These are phyloP conservation scores for Arabidopsis thaliana DNA, from an alignment of 345 rosid genomes.

Conservation along the genomic window TAIR10.1 NC_003070.9:215501-216000, in stretches of 20 bases:
- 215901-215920: slow-evolving; percentile 65
- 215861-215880: slow-evolving; percentile 78
- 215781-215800: slow-evolving; percentile 63
- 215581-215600: not conserved
- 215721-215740: slow-evolving; percentile 56
- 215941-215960: slow-evolving; percentile 66
- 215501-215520: slow-evolving; percentile 63
- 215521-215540: slow-evolving; percentile 46
- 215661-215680: slow-evolving; percentile 75
- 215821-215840: slow-evolving; percentile 71
- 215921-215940: slow-evolving; percentile 69
- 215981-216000: slow-evolving; percentile 1
- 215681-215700: slow-evolving; percentile 60
- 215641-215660: slow-evolving; percentile 51
- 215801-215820: slow-evolving; percentile 65
- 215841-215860: slow-evolving; percentile 77
- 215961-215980: not conserved
- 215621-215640: slow-evolving; percentile 50
- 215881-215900: slow-evolving; percentile 53
- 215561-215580: not conserved
- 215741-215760: slow-evolving; percentile 85
- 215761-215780: slow-evolving; percentile 74
- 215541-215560: slow-evolving; percentile 48
- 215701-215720: slow-evolving; percentile 68
- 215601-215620: not conserved